phyloP scores from a whole-genome alignment of 2,329 filamentous ascomycete genomes.

The Ceratocystiopsis sp. region DNA sequence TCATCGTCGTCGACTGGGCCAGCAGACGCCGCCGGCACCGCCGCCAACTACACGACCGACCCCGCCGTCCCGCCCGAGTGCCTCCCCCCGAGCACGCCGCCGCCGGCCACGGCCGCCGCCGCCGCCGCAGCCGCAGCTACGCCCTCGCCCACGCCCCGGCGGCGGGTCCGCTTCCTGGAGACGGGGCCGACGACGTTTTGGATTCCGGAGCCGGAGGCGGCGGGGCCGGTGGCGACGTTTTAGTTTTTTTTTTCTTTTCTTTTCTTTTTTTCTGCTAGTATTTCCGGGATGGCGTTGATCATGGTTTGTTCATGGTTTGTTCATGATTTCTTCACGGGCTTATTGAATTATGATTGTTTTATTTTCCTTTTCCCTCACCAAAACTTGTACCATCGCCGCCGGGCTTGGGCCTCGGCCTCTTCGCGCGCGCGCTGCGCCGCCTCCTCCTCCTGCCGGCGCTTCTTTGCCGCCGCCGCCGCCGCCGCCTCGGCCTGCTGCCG shows the following conservation, averaged over 20 bases:
- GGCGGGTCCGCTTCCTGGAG: conserved; percentile 8
- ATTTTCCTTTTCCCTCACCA: conserved; percentile 25
- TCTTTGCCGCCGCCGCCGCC: conserved; percentile 24
- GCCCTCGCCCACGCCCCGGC: neutral
- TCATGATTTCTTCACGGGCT: too few relatives aligned
- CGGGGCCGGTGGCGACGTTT: neutral
- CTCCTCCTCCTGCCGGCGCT: conserved; percentile 17
- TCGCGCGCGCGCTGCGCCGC: conserved; percentile 4
- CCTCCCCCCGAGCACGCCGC: neutral
- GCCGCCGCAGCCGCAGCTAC: neutral
- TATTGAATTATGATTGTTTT: neutral
- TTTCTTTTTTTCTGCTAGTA: neutral
- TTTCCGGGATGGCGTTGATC: neutral
- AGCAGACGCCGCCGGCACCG: neutral
- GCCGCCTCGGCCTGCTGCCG: conserved; percentile 39
- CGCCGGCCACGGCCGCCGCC: neutral
- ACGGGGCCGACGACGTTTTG: conserved; percentile 6
- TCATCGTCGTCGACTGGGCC: neutral
- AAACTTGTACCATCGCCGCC: conserved; percentile 36
- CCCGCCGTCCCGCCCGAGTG: neutral
- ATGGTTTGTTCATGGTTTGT: neutral
- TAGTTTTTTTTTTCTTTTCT: neutral
- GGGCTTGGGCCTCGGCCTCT: conserved; percentile 1
- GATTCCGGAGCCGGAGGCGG: conserved; percentile 9
- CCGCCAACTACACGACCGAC: neutral